A percentile compares a stretch with the other conserved stretches of the same genome.
phyloP scores from a whole-genome alignment of 192 early-diverging fungal species.

The Irineochytrium annulatum region DNA sequence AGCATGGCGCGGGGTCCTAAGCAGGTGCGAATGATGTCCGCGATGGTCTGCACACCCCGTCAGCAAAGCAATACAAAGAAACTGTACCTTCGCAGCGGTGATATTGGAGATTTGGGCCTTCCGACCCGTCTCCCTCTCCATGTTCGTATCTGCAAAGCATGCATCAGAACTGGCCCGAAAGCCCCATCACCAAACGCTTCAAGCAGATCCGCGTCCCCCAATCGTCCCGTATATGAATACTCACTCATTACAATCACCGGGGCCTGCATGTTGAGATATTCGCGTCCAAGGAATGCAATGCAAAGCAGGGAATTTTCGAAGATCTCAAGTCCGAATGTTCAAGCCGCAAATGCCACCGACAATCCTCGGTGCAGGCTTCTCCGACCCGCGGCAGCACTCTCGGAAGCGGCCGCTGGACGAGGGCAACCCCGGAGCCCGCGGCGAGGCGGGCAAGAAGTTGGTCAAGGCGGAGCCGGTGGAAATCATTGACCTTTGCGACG shows the following conservation, averaged over 20 bases:
- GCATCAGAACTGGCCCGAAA: background rate
- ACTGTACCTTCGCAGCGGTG: conserved; percentile 88
- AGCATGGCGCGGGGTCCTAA: conserved; percentile 98
- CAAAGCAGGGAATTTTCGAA: too few relatives aligned
- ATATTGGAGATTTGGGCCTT: conserved; percentile 99
- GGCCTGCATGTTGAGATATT: conserved; percentile 66
- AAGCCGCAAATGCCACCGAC: too few relatives aligned
- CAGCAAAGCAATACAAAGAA: background rate
- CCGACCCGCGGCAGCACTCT: too few relatives aligned
- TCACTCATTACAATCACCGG: conserved; percentile 86
- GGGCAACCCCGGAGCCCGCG: too few relatives aligned
- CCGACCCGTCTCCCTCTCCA: conserved; percentile 89
- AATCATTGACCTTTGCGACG: too few relatives aligned
- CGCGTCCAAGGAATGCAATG: too few relatives aligned
- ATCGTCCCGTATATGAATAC: conserved; percentile 14
- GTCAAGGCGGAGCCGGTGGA: too few relatives aligned
- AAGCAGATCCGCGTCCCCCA: background rate
- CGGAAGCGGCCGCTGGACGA: too few relatives aligned
- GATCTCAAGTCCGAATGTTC: too few relatives aligned
- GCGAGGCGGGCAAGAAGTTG: too few relatives aligned
- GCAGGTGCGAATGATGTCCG: conserved; percentile 98
- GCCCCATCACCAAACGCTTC: background rate
- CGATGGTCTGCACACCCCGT: conserved; percentile 66
- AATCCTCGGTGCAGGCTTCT: too few relatives aligned
- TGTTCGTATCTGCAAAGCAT: conserved; percentile 38